Evolutionary conservation across 177 flowering plant genomes (phyloP).

Genomic region (Tripterygium wilfordii): DNA sequence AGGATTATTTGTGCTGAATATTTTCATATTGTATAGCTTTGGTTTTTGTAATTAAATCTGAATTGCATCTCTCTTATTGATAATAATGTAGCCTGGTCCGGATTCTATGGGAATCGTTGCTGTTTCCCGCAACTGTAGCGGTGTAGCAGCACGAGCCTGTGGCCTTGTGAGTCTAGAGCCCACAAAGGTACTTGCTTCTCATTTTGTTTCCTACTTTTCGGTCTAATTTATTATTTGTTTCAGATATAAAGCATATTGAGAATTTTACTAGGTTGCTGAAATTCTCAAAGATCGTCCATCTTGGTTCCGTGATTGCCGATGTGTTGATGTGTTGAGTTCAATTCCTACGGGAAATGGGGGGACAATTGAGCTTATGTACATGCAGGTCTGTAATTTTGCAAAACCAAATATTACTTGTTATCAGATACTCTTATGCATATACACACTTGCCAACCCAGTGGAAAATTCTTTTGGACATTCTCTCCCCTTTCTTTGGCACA

Average conservation of each 20-base stretch:
- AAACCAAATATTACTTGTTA: too few species aligned
- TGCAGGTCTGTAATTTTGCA: slow-evolving; percentile 56
- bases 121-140: slow-evolving; percentile 86
- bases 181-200: slow-evolving; percentile 47
- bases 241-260: background rate
- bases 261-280: slow-evolving; percentile 55
- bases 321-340: slow-evolving; percentile 53
- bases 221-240: background rate
- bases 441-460: too few species aligned
- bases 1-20: background rate
- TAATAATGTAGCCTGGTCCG: slow-evolving; percentile 82
- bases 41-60: too few species aligned
- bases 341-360: slow-evolving; percentile 73
- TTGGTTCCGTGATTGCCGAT: slow-evolving; percentile 83
- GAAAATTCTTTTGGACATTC: too few species aligned
- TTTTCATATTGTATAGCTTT: too few species aligned
- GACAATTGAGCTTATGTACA: slow-evolving; percentile 67
- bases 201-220: background rate
- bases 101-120: slow-evolving; percentile 95
- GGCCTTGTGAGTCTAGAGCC: slow-evolving; percentile 94
- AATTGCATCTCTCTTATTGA: background rate
- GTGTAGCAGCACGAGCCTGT: slow-evolving; percentile 91
- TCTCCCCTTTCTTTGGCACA: too few species aligned
- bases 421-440: too few species aligned
- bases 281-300: slow-evolving; percentile 79